Evolutionary conservation across 768 basidiomycete genomes (phyloP).

Genomic region (Tricholoma saponaceum): DNA sequence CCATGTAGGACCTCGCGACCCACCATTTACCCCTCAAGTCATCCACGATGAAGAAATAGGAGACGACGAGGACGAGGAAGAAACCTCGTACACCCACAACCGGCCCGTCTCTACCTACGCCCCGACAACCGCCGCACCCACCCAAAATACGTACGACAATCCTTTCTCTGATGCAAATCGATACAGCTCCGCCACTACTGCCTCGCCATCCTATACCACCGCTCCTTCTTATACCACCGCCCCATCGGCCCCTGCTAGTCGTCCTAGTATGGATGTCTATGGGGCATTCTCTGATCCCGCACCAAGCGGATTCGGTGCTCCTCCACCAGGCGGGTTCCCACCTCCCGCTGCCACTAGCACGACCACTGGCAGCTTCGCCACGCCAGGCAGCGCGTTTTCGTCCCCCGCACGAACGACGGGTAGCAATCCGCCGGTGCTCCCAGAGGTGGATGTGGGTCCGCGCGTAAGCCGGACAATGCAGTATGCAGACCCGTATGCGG

Average conservation of each 20-base stretch:
- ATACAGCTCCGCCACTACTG: constrained; percentile 34
- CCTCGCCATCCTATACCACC: constrained; percentile 22
- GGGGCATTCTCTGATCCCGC: constrained; percentile 90
- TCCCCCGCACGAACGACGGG: constrained; percentile 22
- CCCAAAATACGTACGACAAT: constrained; percentile 29
- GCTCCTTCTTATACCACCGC: constrained; percentile 27
- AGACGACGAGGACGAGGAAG: constrained; percentile 53
- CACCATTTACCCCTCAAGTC: constrained; percentile 64
- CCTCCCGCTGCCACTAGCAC: neutral
- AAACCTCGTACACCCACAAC: constrained; percentile 47
- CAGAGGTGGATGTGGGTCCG: constrained; percentile 40
- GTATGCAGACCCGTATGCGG: constrained; percentile 86
- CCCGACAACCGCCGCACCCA: constrained; percentile 8
- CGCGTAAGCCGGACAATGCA: constrained; percentile 90
- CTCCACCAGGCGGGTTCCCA: constrained; percentile 19
- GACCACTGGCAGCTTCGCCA: neutral
- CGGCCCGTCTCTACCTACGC: constrained; percentile 31
- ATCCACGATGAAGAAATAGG: constrained; percentile 44
- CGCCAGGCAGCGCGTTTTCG: constrained; percentile 57
- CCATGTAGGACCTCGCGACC: constrained; percentile 58
- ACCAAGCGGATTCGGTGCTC: constrained; percentile 63
- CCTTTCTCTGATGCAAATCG: constrained; percentile 58
- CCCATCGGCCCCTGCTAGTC: constrained; percentile 27
- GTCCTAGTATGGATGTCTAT: constrained; percentile 82
- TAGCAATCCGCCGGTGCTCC: constrained; percentile 18